Evolutionary conservation across 2,329 filamentous ascomycete species (phyloP).

Genomic region (Tolypocladium sp.): DNA sequence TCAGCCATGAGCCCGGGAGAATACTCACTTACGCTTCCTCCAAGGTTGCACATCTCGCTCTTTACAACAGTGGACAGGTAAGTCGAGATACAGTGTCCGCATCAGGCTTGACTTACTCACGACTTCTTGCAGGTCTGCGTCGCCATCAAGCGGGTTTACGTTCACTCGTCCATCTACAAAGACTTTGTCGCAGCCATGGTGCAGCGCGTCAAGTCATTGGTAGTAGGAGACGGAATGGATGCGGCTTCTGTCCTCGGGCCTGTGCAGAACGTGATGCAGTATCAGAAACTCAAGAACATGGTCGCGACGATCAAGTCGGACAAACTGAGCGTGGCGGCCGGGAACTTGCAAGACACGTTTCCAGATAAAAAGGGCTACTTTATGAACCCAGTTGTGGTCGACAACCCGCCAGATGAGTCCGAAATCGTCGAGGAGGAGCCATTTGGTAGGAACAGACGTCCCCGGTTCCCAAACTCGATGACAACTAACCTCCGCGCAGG

Average conservation of each 20-base stretch:
- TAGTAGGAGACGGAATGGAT: not conserved
- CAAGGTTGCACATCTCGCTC: not conserved
- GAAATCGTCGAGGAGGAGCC: not conserved
- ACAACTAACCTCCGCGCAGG: not conserved
- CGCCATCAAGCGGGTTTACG: not conserved
- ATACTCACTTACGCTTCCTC: not conserved
- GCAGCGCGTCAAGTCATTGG: not conserved
- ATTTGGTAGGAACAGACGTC: not conserved
- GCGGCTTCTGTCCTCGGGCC: not conserved
- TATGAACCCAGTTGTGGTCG: not conserved
- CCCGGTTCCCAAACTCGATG: not conserved
- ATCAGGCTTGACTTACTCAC: not conserved
- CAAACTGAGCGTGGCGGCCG: not conserved
- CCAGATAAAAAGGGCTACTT: not conserved
- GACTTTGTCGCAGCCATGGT: not conserved
- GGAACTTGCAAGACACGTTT: not conserved
- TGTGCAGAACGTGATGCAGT: not conserved
- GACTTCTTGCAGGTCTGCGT: not conserved
- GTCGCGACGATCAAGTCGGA: not conserved
- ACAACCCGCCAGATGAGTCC: not conserved
- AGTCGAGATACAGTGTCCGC: not conserved
- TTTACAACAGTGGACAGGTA: not conserved
- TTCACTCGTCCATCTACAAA: not conserved
- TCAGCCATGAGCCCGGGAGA: too few species aligned
- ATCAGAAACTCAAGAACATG: not conserved